Conservation (phyloP, 2,329 filamentous ascomycete genomes). For the Colletotrichum echinochloae region DNA sequence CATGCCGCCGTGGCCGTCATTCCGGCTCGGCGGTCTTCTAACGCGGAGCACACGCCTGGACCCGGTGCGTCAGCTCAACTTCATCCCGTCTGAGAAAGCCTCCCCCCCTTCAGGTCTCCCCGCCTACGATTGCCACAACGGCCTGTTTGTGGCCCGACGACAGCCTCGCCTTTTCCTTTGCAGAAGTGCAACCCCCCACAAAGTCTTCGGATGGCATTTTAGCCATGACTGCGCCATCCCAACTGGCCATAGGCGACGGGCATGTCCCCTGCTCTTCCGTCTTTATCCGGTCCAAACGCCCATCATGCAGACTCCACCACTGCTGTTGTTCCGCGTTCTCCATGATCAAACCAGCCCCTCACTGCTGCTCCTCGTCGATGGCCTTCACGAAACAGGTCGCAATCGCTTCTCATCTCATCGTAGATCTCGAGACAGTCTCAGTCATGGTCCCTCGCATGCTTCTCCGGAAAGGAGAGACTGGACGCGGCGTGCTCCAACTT, state of each 20-base stretch:
- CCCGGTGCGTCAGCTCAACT: neutral
- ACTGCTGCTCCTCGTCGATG: neutral
- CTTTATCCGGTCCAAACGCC: neutral
- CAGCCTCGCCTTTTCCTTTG: neutral
- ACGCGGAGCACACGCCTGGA: neutral
- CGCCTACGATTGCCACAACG: neutral
- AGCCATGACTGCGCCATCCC: conserved; percentile 1
- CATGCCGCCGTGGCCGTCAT: neutral
- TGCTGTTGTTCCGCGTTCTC: neutral
- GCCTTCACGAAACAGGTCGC: conserved; percentile 8
- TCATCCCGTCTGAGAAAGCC: conserved; percentile 21
- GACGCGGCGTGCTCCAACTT: conserved; percentile 12
- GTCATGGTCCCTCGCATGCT: neutral
- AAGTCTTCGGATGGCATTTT: conserved; percentile 25
- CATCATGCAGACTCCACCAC: neutral
- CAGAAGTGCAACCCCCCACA: too few species aligned
- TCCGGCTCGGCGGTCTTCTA: conserved; percentile 25
- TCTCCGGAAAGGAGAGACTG: neutral
- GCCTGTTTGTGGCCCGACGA: neutral
- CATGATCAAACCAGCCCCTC: neutral
- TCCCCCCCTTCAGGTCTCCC: neutral
- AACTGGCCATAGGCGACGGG: neutral
- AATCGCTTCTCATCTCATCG: neutral
- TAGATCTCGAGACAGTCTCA: conserved; percentile 18
- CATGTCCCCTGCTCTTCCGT: neutral